Conservation (phyloP, 768 basidiomycete species). For the Hericium coralloides region DNA sequence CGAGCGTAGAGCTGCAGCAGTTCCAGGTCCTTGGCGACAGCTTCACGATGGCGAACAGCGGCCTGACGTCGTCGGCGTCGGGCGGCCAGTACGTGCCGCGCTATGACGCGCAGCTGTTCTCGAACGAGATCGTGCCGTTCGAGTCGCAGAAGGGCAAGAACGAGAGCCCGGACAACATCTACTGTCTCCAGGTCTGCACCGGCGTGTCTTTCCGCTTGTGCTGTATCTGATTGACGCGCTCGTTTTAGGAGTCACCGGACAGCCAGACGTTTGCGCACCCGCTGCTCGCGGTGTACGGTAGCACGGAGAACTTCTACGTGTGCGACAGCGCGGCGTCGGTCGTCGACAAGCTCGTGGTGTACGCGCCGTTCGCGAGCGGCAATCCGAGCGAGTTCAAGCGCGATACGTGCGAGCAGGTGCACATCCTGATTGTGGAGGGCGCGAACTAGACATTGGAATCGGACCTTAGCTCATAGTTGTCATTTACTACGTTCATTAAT, state of each 20-base stretch:
- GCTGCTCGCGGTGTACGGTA: background rate
- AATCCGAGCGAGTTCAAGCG: background rate
- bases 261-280: background rate
- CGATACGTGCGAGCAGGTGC: background rate
- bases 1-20: background rate
- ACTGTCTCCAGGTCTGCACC: background rate
- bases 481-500: too few relatives aligned
- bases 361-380: background rate
- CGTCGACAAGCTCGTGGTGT: background rate
- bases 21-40: background rate
- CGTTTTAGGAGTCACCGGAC: background rate
- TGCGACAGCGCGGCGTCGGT: background rate
- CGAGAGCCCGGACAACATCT: background rate
- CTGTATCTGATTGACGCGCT: too few relatives aligned
- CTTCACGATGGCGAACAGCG: background rate
- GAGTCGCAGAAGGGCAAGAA: background rate
- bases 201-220: background rate
- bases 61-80: background rate
- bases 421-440: background rate
- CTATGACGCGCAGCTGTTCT: background rate
- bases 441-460: too few relatives aligned
- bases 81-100: background rate
- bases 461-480: too few relatives aligned
- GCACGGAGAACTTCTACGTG: background rate
- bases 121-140: background rate